Evolutionary conservation across 768 basidiomycete genomes (phyloP).

Genomic region (Boletus sp.): DNA sequence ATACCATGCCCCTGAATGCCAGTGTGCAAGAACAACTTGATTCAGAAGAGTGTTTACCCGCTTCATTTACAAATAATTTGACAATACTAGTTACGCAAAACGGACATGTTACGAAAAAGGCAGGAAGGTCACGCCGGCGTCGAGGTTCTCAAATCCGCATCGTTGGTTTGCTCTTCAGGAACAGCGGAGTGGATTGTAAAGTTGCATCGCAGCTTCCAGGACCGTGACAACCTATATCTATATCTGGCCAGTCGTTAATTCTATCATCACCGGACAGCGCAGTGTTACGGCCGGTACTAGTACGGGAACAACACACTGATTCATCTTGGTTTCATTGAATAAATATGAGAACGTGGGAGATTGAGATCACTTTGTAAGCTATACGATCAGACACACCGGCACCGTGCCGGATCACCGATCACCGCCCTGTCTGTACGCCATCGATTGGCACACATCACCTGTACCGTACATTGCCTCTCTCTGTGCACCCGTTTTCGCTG

Average conservation of each 20-base stretch:
- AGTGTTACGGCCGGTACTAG: conserved; percentile 16
- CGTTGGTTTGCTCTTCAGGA: conserved; percentile 68
- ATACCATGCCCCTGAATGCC: too few relatives aligned
- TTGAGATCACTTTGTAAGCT: conserved; percentile 91
- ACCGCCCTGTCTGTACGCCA: too few relatives aligned
- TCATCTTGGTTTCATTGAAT: conserved; percentile 57
- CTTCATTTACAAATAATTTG: conserved; percentile 27
- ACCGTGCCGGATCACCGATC: too few relatives aligned
- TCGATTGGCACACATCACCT: too few relatives aligned
- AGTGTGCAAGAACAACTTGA: too few relatives aligned
- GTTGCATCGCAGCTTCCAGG: conserved; percentile 92
- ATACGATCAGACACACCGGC: too few relatives aligned
- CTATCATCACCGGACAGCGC: conserved; percentile 30
- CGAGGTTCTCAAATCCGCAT: conserved; percentile 89
- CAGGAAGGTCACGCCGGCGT: conserved; percentile 98
- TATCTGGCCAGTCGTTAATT: conserved; percentile 70
- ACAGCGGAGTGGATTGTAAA: conserved; percentile 93
- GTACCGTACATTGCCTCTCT: too few relatives aligned
- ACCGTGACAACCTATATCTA: conserved; percentile 92
- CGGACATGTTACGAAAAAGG: conserved; percentile 92
- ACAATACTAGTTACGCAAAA: conserved; percentile 72
- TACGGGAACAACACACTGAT: conserved; percentile 36
- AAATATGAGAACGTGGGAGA: conserved; percentile 87
- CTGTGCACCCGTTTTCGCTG: too few relatives aligned
- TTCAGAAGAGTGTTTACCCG: conserved; percentile 24